Conservation (phyloP, 169 alveolate species). For the Theileria annulata region DNA sequence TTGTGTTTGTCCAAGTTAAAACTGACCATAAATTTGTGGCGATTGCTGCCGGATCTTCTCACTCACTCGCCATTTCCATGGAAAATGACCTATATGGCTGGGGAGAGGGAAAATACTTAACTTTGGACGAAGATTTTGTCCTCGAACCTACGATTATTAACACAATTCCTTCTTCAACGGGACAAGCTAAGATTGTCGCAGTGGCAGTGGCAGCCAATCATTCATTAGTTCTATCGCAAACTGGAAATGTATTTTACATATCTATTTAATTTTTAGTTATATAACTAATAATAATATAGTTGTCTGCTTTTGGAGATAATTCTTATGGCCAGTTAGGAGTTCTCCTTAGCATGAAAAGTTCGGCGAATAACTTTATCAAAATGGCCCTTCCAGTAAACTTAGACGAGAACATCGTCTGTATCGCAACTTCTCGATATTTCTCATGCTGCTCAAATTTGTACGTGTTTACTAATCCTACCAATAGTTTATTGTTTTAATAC, state of each 20-base stretch:
- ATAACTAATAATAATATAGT: conserved; percentile 30
- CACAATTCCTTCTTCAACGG: conserved; percentile 45
- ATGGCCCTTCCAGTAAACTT: conserved; percentile 44
- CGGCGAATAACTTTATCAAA: conserved; percentile 50
- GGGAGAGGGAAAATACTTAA: conserved; percentile 69
- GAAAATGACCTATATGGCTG: conserved; percentile 74
- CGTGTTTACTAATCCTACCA: conserved; percentile 17
- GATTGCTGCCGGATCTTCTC: conserved; percentile 73
- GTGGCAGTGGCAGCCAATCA: conserved; percentile 38
- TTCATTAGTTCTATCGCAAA: conserved; percentile 40
- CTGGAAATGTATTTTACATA: conserved; percentile 27
- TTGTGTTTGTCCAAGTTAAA: conserved; percentile 55
- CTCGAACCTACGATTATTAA: conserved; percentile 49
- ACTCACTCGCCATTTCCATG: conserved; percentile 67
- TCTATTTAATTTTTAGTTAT: neutral
- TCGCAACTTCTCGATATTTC: conserved; percentile 46
- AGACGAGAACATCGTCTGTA: conserved; percentile 21
- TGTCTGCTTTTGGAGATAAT: conserved; percentile 76
- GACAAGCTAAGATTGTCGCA: conserved; percentile 38
- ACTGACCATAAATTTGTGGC: conserved; percentile 66
- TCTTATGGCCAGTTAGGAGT: conserved; percentile 65
- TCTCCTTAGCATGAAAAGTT: conserved; percentile 18
- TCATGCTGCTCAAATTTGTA: conserved; percentile 52
- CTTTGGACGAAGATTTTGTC: conserved; percentile 34
- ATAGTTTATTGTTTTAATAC: neutral